Evolutionary conservation across 208 protist species (phyloP), one percentile per base, ranked within the genome.

Genomic region (Porcisia hertigi): DNA sequence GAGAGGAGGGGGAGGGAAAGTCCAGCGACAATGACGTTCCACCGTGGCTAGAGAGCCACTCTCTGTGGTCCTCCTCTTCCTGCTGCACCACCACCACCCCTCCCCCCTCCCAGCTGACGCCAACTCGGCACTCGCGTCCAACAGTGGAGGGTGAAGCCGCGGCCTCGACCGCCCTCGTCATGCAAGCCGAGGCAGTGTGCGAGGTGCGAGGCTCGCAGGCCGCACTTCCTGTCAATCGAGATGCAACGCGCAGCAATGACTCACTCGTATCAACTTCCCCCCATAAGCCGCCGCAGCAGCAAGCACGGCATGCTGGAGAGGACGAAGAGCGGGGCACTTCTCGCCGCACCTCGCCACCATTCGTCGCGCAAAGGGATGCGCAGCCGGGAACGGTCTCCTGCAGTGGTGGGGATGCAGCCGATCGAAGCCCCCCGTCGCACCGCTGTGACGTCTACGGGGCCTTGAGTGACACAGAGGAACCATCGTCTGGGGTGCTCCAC

Each of bases 41-140:
- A 7, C 78, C 72, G 25, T 71, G 66, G 69, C 69, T 74, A 49
- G 41, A 36, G 36, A 49, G 69, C 53, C 58, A 70, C 52, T 57
- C 58, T 25, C 60, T 74, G 12, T 74, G 69, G 69, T 79, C 75
- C 30, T 64, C 59, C 20, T 73, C 53, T 1, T 47, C 55, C 1
- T 53, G 30, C 30, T 30, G 30, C 30, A 30, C 30, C 63, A 39
- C 45, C 73, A 1, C 45, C 64, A 7, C 43, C 63, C 3, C 30
- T 23, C 57, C n/a, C 25, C 65, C 23, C 45, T 55, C 45, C 45
- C 65, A n/a, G 45, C 1, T 23, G 45, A 66, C 62, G 18, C 59
- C 59, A 16, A 64, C 59, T 6, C 59, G 59, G 23, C 59, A 25
- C 18, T n/a, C 62, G 62, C 62, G 16, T 36, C 23, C n/a, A 30